Evolutionary conservation across 2,329 filamentous ascomycete genomes (phyloP).

Genomic region (Arthrobotrys conoides): DNA sequence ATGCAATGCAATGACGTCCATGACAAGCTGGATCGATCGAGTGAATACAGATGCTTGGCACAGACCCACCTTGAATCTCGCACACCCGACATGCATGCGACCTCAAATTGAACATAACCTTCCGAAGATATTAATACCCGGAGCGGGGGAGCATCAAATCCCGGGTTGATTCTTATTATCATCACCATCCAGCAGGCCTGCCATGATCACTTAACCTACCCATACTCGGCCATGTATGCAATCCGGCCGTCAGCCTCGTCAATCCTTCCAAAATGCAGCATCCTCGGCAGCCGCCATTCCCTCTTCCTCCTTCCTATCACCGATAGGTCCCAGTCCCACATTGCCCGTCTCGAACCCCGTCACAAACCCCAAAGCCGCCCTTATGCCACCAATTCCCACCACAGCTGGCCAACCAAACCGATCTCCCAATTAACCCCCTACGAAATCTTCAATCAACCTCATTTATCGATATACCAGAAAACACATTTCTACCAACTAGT

Average conservation of each 20-base stretch:
- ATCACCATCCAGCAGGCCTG: constrained; percentile 26
- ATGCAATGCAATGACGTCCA: constrained; percentile 29
- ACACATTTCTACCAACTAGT: constrained; percentile 88
- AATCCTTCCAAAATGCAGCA: constrained; percentile 51
- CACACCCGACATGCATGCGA: constrained; percentile 5
- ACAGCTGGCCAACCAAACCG: constrained; percentile 46
- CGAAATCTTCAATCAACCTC: constrained; percentile 57
- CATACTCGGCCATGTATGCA: constrained; percentile 49
- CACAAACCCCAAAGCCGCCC: constrained; percentile 1
- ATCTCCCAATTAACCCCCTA: constrained; percentile 53
- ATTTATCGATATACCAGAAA: constrained; percentile 71
- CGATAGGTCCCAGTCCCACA: not conserved
- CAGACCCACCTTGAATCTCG: constrained; percentile 4
- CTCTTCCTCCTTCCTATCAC: constrained; percentile 1
- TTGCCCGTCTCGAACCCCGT: not conserved
- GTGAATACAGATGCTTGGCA: not conserved
- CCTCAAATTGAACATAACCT: not conserved
- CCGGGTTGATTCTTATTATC: constrained; percentile 1
- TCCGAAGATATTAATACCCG: constrained; percentile 2
- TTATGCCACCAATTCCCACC: constrained; percentile 28
- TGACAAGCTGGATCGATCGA: not conserved
- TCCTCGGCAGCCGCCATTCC: constrained; percentile 29
- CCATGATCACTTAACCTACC: constrained; percentile 30
- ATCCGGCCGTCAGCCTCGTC: constrained; percentile 32
- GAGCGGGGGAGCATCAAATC: not conserved